phyloP scores from a whole-genome alignment of 768 basidiomycete genomes.

The Leccinum sublutescens region DNA sequence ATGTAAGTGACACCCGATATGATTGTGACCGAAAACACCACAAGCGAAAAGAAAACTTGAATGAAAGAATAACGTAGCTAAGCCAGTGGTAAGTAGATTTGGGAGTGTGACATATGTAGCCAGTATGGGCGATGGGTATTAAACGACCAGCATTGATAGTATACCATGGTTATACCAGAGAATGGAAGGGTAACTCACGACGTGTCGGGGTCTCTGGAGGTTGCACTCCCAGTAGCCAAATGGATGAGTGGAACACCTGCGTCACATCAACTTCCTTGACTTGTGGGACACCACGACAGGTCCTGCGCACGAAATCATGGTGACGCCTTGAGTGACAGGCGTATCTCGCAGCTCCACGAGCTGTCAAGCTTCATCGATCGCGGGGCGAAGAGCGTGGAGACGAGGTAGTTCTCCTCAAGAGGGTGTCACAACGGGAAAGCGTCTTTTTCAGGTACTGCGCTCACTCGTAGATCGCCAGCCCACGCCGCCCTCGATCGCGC shows the following conservation, averaged over 20 bases:
- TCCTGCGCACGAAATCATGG: not conserved
- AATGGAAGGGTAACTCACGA: not conserved
- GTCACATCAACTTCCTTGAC: not conserved
- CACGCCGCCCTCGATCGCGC: conserved; percentile 30
- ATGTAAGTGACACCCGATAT: conserved; percentile 5
- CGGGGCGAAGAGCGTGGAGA: conserved; percentile 25
- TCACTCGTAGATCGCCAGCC: conserved; percentile 24
- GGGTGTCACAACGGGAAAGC: conserved; percentile 9
- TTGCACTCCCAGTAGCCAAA: not conserved
- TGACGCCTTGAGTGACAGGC: not conserved
- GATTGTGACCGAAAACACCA: conserved; percentile 4
- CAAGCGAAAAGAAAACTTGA: not conserved
- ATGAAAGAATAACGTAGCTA: conserved; percentile 7
- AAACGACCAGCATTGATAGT: conserved; percentile 29
- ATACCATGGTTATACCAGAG: conserved; percentile 8
- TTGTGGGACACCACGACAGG: not conserved
- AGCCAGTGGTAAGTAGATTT: conserved; percentile 13
- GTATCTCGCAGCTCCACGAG: conserved; percentile 1
- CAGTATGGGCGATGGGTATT: conserved; percentile 23
- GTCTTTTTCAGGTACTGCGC: conserved; percentile 6
- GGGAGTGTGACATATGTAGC: conserved; percentile 12
- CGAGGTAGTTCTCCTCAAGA: conserved; percentile 17
- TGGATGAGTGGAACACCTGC: not conserved
- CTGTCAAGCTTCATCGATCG: conserved; percentile 18
- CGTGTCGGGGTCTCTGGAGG: not conserved